Evolutionary conservation across 164 flowering plant genomes (phyloP), one percentile per base, ranked within the genome.

Genomic region (Annona cherimola): DNA sequence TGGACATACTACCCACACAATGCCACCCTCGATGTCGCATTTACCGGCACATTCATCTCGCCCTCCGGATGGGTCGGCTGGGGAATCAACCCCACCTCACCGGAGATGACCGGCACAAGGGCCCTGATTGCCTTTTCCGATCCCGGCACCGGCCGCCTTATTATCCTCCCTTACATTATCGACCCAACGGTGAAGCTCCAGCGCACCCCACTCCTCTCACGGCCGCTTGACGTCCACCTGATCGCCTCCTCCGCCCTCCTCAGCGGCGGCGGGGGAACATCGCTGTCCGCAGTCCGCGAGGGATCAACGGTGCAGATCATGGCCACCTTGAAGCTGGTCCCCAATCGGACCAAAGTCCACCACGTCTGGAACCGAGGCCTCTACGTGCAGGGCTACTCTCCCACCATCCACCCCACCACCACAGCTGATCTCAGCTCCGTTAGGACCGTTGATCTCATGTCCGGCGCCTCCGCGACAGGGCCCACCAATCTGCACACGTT

Each of bases 61-160:
- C 99, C 99, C 0, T 85, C 98, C 26, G 99, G 99, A 2, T 95
- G 99, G 99, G 97, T 95, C 1, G 99, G 86, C 2, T 90, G 83
- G 82, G 99, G 99, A 7, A 88, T 95, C 76, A 95, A 95, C 77
- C 99, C 98, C 0, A 76, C 50, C 1, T 81, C 94, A 2, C 76
- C 97, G 0, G 84, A 84, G 69, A 92, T 95, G 99, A 86, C 95
- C 0, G 97, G 98, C 0, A 78, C 97, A 0, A 89, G 90, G 0
- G 96, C 89, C 12, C 78, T 95, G 1, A 75, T 92, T 64, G 92
- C 99, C 76, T 92, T 91, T 68, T 89, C 94, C 0, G 98, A 95
- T 73, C 96, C 97, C 0, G 91, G 82, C 69, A 83, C 98, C 6
- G 97, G 96, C 73, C 86, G 77, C 20, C 45, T 92, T 0, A 84